phyloP scores from a whole-genome alignment of 176 grass and related monocot species.

The Phoenix roebelenii region DNA sequence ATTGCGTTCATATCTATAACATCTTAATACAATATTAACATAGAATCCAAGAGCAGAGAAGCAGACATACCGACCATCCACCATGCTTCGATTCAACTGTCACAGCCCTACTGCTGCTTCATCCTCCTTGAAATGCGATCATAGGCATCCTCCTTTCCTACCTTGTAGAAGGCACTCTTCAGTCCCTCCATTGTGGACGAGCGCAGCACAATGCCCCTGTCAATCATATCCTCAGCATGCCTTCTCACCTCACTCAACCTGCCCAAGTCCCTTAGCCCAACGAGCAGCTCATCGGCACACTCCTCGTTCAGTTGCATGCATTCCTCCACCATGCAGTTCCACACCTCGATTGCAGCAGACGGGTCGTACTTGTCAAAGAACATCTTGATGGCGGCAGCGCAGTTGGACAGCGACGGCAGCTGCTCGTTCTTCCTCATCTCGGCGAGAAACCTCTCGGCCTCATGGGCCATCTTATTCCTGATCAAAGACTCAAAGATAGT shows the following conservation, averaged over 20 bases:
- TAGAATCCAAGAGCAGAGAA: too few species aligned
- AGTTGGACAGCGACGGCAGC: slow-evolving; percentile 47
- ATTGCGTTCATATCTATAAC: too few species aligned
- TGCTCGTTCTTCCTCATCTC: slow-evolving; percentile 95
- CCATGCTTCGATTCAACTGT: background rate
- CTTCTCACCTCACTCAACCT: slow-evolving; percentile 44
- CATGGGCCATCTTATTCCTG: slow-evolving; percentile 39
- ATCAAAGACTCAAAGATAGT: slow-evolving; percentile 55
- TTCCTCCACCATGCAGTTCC: slow-evolving; percentile 47
- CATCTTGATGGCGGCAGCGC: slow-evolving; percentile 41
- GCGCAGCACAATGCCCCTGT: slow-evolving; percentile 43
- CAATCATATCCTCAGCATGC: slow-evolving; percentile 43
- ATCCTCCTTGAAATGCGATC: slow-evolving; percentile 44
- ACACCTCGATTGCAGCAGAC: slow-evolving; percentile 46
- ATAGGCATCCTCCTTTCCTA: slow-evolving; percentile 18
- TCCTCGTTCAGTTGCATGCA: slow-evolving; percentile 33
- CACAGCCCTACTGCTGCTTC: slow-evolving; percentile 23
- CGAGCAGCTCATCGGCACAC: slow-evolving; percentile 52
- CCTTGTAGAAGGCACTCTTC: slow-evolving; percentile 44
- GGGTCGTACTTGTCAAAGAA: slow-evolving; percentile 69
- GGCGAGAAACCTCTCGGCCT: slow-evolving; percentile 49
- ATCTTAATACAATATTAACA: too few species aligned
- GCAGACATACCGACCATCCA: too few species aligned
- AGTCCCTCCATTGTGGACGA: slow-evolving; percentile 49
- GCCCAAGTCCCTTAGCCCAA: slow-evolving; percentile 43